These are phyloP conservation scores for Paracoccidioides brasiliensis DNA, from an alignment of 2,329 filamentous ascomycete genomes.

Conservation along the genomic window DNA sequence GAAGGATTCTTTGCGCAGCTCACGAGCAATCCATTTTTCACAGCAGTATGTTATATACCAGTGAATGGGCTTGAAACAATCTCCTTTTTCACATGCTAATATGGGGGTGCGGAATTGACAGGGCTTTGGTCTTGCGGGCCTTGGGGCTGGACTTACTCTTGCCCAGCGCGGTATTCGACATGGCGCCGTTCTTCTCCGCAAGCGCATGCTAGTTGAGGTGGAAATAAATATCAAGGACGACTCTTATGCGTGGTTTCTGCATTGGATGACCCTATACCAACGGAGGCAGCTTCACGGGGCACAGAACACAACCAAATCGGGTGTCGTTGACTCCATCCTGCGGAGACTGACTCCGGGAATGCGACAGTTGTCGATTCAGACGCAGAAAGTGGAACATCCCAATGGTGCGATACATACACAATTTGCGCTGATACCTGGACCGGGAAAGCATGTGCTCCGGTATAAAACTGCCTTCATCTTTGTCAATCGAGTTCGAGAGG, in stretches of 20 bases:
- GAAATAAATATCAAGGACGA: constrained; percentile 92
- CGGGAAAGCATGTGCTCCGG: constrained; percentile 75
- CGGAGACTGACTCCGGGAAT: constrained; percentile 46
- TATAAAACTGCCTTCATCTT: constrained; percentile 78
- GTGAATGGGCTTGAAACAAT: background rate
- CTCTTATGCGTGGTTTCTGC: constrained; percentile 85
- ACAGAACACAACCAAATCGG: constrained; percentile 34
- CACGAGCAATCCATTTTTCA: constrained; percentile 38
- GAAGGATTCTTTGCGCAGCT: constrained; percentile 33
- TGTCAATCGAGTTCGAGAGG: constrained; percentile 75
- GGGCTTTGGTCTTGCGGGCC: constrained; percentile 80
- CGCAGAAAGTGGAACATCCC: constrained; percentile 46
- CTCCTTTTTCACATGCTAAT: constrained; percentile 1
- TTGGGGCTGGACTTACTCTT: constrained; percentile 70
- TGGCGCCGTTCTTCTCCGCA: constrained; percentile 60
- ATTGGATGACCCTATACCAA: constrained; percentile 83
- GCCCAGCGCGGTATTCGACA: constrained; percentile 64
- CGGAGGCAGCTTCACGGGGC: constrained; percentile 41
- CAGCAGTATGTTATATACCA: constrained; percentile 26
- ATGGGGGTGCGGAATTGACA: constrained; percentile 17
- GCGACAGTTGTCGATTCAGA: constrained; percentile 53
- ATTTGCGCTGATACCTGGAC: constrained; percentile 82
- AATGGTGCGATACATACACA: constrained; percentile 61
- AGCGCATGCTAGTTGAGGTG: constrained; percentile 82
- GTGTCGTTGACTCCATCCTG: constrained; percentile 42